Evolutionary conservation across 768 basidiomycete species (phyloP), one percentile per base, ranked within the genome.

Genomic region (Leccinum pellstonianum): DNA sequence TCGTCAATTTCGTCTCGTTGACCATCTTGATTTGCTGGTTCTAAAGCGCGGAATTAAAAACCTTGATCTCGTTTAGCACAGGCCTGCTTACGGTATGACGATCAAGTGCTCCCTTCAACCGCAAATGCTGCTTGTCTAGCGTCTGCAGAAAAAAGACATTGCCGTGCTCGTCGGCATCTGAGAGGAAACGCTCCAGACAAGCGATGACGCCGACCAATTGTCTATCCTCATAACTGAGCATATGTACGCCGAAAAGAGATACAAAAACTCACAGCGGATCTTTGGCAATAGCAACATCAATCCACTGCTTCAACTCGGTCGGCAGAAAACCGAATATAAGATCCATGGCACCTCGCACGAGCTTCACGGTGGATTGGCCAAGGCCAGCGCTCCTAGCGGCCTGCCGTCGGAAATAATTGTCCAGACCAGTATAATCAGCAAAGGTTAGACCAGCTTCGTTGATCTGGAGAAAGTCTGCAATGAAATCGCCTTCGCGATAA

Each of bases 251-350:
- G 17, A 53, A 27, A 35, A 64, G 55, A 33, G 19, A 37, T 11
- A 23, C 52, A 35, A 9, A 37, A 8, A 59, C 62, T 54, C 70
- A 95, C 95, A 95, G 77, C 60, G 75, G 79, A 70, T 97, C 95
- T 64, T 83, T 87, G 35, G 82, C 80, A 46, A 95, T 67, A 1
- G 90, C 89, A 17, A 73, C 79, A 64, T 98, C 95, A 14, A 95
- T 77, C 93, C 93, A 98, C 23, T 78, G 76, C 73, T 90, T 92
- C 61, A 98, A 58, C 70, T 96, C 95, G 1, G 80, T 78, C 3
- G 89, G 87, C 17, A 98, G 76, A 77, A 96, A 98, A 8, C 95
- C 94, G 72, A 98, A 98, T 55, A 98, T 94, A 55, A 96, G 76
- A 64, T 98, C 96, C 90, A 98, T 86, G 29, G 94, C 92, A 3